These are phyloP conservation scores for Haematococcus lacustris DNA, from an alignment of 139 green algal species.

Conservation along the genomic window DNA sequence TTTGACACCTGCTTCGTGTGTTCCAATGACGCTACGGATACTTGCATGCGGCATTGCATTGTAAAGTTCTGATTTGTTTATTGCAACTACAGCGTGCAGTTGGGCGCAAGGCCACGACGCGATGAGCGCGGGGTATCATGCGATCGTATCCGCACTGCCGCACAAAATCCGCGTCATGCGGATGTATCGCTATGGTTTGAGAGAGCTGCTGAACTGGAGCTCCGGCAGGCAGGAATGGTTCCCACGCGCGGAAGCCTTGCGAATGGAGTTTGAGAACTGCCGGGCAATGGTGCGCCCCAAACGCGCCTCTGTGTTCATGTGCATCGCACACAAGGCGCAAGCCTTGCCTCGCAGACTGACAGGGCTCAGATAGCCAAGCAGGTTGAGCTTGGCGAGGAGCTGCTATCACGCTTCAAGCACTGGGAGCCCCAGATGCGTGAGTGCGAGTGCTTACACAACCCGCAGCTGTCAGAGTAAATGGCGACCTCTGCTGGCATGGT, in stretches of 20 bases:
- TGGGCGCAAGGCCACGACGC: too few species aligned
- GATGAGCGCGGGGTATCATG: conserved; percentile 6
- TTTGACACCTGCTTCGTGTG: too few species aligned
- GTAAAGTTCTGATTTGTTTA: too few species aligned
- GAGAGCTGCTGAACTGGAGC: conserved; percentile 38
- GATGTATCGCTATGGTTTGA: conserved; percentile 30
- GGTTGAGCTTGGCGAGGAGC: conserved; percentile 35
- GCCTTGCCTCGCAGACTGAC: conserved; percentile 17
- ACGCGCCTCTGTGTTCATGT: neutral
- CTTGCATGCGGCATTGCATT: too few species aligned
- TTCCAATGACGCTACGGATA: too few species aligned
- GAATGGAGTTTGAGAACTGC: conserved; percentile 36
- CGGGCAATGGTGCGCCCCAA: conserved; percentile 16
- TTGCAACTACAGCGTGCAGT: too few species aligned
- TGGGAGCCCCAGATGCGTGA: conserved; percentile 43
- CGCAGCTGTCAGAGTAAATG: too few species aligned
- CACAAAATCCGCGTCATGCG: conserved; percentile 30
- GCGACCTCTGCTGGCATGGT: too few species aligned
- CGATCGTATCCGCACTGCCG: conserved; percentile 19
- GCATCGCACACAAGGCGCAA: neutral
- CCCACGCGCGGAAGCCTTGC: conserved; percentile 22
- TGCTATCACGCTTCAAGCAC: conserved; percentile 37
- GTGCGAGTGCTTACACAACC: too few species aligned
- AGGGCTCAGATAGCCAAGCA: conserved; percentile 25
- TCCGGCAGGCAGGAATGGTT: conserved; percentile 32